Conservation (phyloP, 1,284 basidiomycete species). For the Tranzscheliella williamsii region DNA sequence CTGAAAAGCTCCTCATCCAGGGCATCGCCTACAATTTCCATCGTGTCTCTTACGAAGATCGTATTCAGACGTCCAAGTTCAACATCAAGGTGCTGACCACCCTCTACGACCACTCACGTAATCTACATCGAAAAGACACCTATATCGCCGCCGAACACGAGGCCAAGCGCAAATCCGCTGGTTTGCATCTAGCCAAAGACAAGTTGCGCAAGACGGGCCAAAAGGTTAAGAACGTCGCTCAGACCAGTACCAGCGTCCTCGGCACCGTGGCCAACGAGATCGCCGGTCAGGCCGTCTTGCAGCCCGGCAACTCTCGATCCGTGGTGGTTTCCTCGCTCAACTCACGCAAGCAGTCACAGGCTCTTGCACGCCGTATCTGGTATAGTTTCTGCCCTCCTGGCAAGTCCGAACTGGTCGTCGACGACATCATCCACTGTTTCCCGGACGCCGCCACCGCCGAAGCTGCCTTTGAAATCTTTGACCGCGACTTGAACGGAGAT, state of each 20-base stretch:
- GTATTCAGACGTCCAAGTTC: conserved; percentile 81
- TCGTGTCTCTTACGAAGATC: conserved; percentile 82
- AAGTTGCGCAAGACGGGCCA: conserved; percentile 28
- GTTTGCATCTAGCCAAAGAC: conserved; percentile 15
- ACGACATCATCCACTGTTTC: conserved; percentile 78
- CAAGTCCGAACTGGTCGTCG: conserved; percentile 65
- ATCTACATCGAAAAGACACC: conserved; percentile 30
- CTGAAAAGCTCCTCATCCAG: conserved; percentile 85
- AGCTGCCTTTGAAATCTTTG: conserved; percentile 74
- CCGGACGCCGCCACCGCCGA: conserved; percentile 53
- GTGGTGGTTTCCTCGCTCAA: conserved; percentile 35
- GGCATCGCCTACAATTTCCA: conserved; percentile 73
- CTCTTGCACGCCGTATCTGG: conserved; percentile 81
- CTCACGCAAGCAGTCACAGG: conserved; percentile 73
- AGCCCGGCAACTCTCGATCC: conserved; percentile 69
- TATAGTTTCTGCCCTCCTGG: conserved; percentile 74
- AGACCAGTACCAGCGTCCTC: conserved; percentile 58
- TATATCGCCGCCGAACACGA: conserved; percentile 38
- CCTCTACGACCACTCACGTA: conserved; percentile 75
- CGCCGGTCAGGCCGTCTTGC: conserved; percentile 58
- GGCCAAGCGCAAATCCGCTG: conserved; percentile 33
- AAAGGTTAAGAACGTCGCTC: conserved; percentile 62
- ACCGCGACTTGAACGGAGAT: conserved; percentile 82
- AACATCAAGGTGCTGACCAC: conserved; percentile 74
- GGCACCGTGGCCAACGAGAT: conserved; percentile 69